phyloP scores from a whole-genome alignment of 2,329 filamentous ascomycete genomes.

The Tolypocladium cylindrosporum region DNA sequence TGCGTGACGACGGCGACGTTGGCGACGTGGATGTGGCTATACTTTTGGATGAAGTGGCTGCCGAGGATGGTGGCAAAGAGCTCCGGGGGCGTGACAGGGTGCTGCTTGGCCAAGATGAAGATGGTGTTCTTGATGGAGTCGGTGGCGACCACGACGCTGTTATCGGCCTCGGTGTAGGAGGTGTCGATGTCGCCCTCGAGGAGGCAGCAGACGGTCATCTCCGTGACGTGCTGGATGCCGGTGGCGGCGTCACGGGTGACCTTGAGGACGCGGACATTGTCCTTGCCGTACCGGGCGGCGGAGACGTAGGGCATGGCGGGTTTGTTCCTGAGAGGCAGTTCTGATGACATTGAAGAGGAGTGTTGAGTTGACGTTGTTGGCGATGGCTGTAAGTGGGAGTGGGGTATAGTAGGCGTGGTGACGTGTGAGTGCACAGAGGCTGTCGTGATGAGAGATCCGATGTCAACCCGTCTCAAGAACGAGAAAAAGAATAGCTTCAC shows the following conservation, averaged over 20 bases:
- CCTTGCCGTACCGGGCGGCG: slow-evolving; percentile 77
- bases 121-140: slow-evolving; percentile 98
- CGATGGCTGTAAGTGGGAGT: background rate
- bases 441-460: background rate
- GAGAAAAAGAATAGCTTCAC: background rate
- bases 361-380: slow-evolving; percentile 4
- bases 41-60: slow-evolving; percentile 79
- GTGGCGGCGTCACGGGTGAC: slow-evolving; percentile 71
- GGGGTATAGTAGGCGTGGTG: background rate
- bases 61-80: slow-evolving; percentile 79
- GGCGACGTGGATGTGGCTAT: slow-evolving; percentile 77
- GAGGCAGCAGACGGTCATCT: slow-evolving; percentile 90
- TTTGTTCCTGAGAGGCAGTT: background rate
- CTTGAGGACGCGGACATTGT: slow-evolving; percentile 98
- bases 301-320: slow-evolving; percentile 43
- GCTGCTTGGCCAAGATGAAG: slow-evolving; percentile 89
- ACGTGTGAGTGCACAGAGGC: background rate
- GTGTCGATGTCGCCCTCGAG: slow-evolving; percentile 85
- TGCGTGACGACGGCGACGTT: slow-evolving; percentile 76
- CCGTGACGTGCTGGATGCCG: slow-evolving; percentile 74
- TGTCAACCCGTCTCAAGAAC: background rate
- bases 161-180: slow-evolving; percentile 89
- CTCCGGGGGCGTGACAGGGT: slow-evolving; percentile 87
- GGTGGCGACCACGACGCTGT: slow-evolving; percentile 89
- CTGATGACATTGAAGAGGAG: background rate